Evolutionary conservation across 2,329 filamentous ascomycete genomes (phyloP), one percentile per base, ranked within the genome.

Genomic region (Cladosporium cucumerinum): DNA sequence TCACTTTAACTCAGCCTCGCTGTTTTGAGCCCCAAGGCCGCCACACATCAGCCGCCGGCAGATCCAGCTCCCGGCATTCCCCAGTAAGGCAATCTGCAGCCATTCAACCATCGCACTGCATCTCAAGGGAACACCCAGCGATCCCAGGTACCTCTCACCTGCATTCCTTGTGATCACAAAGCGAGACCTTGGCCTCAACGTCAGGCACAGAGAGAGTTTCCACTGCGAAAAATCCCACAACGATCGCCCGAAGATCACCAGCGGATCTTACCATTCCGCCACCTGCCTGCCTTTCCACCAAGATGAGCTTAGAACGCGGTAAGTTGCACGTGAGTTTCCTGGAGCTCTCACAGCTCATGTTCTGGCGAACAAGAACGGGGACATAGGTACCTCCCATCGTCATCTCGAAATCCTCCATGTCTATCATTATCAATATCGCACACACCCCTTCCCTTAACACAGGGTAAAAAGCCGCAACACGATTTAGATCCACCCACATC

Each of bases 211-310:
- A 46, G 10, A 46, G 10, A 21, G 39, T 23, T 46, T 46, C 6
- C n/a, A 21, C 12, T 21, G 39, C 39, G 39, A 46, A 46, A 46
- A 16, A 23, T 5, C 18, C 18, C 54, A 16, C 21, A 57, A 12
- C 21, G 54, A 57, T 57, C 54, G 32, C 43, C 58, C 58, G 58
- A 61, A 52, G 58, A 61, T 61, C 58, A 51, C 58, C 58, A 51
- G 46, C 26, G 28, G 28, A 34, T 25, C 58, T 51, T 51, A 23
- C 46, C 46, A 5, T 34, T 34, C 46, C 58, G 58, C 26, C 11
- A 18, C 28, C n/a, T 36, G 25, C 43, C 46, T 51, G 16, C 43
- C 46, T 36, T 51, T 61, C 14, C 43, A 32, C 55, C 48, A 51
- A 48, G 10, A 23, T 43, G 36, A 16, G 16, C 43, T 21, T 14